Percentiles rank a stretch among this genome's conserved stretches.
Evolutionary conservation across 805 yeast species (phyloP).

Genomic region (Hanseniaspora lindneri): DNA sequence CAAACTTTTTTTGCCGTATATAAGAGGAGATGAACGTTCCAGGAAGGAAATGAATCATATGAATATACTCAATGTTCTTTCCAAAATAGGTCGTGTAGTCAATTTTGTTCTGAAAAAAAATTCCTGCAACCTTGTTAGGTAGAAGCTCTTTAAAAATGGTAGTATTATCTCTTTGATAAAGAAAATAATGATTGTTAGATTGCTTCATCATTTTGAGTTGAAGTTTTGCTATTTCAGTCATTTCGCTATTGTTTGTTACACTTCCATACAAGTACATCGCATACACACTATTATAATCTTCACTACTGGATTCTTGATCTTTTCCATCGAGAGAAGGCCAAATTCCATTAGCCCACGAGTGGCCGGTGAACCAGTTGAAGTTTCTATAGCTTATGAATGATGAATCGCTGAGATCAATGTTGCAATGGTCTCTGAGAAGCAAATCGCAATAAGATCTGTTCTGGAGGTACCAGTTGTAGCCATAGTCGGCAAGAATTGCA

Average conservation of each 20-base stretch:
- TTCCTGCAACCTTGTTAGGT: slow-evolving; percentile 55
- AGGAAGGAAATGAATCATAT: slow-evolving; percentile 70
- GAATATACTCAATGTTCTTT: slow-evolving; percentile 56
- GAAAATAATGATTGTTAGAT: slow-evolving; percentile 46
- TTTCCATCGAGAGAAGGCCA: slow-evolving; percentile 63
- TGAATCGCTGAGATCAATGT: slow-evolving; percentile 42
- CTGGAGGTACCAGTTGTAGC: slow-evolving; percentile 41
- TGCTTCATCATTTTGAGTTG: slow-evolving; percentile 46
- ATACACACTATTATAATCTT: slow-evolving; percentile 60
- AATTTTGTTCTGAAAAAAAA: slow-evolving; percentile 57
- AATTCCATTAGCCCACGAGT: slow-evolving; percentile 68
- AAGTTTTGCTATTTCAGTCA: slow-evolving; percentile 46
- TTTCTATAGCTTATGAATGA: slow-evolving; percentile 56
- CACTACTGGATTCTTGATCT: slow-evolving; percentile 63
- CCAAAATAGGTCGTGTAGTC: slow-evolving; percentile 69
- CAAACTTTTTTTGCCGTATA: slow-evolving; percentile 43
- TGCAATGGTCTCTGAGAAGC: slow-evolving; percentile 56
- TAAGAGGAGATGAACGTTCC: slow-evolving; percentile 56
- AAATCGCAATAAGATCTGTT: slow-evolving; percentile 43
- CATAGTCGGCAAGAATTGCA: slow-evolving; percentile 50
- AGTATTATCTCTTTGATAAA: slow-evolving; percentile 34
- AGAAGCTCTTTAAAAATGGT: slow-evolving; percentile 42
- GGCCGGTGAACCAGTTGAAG: slow-evolving; percentile 68
- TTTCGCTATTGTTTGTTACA: slow-evolving; percentile 39
- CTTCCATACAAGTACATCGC: slow-evolving; percentile 59